A percentile compares a stretch with the other conserved stretches of the same genome.
Conservation (phyloP, 2,329 filamentous ascomycete genomes). For the Aspergillus terreus region DNA sequence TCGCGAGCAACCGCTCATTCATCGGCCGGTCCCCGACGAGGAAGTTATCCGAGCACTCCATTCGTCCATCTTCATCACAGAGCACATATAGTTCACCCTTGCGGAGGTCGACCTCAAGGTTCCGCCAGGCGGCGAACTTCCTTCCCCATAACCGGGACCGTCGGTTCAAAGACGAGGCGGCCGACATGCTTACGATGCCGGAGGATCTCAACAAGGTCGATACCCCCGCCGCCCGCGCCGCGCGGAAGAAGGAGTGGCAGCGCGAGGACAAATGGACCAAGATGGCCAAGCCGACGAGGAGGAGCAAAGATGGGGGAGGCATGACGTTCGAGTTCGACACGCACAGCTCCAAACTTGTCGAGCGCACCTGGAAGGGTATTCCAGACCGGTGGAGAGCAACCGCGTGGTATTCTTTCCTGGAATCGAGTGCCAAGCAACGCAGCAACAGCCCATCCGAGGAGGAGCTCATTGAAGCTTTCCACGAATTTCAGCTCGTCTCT, state of each 20-base stretch:
- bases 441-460: constrained; percentile 63
- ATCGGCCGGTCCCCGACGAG: constrained; percentile 36
- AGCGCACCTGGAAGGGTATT: constrained; percentile 96
- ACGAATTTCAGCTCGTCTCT: constrained; percentile 66
- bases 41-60: constrained; percentile 41
- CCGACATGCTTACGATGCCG: constrained; percentile 62
- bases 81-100: constrained; percentile 42
- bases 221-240: constrained; percentile 44
- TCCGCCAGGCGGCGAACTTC: constrained; percentile 52
- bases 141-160: constrained; percentile 53
- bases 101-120: constrained; percentile 38
- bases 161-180: constrained; percentile 56
- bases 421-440: constrained; percentile 66
- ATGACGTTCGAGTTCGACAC: constrained; percentile 77
- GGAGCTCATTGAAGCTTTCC: constrained; percentile 68
- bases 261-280: constrained; percentile 65
- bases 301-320: constrained; percentile 51
- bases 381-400: constrained; percentile 91
- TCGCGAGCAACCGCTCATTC: constrained; percentile 44
- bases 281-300: constrained; percentile 55
- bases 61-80: constrained; percentile 45
- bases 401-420: constrained; percentile 92
- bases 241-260: constrained; percentile 57
- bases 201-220: constrained; percentile 48
- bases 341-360: constrained; percentile 76